These are phyloP conservation scores for Candida stauntonica DNA, from an alignment of 805 yeast species.

Conservation along the genomic window DNA sequence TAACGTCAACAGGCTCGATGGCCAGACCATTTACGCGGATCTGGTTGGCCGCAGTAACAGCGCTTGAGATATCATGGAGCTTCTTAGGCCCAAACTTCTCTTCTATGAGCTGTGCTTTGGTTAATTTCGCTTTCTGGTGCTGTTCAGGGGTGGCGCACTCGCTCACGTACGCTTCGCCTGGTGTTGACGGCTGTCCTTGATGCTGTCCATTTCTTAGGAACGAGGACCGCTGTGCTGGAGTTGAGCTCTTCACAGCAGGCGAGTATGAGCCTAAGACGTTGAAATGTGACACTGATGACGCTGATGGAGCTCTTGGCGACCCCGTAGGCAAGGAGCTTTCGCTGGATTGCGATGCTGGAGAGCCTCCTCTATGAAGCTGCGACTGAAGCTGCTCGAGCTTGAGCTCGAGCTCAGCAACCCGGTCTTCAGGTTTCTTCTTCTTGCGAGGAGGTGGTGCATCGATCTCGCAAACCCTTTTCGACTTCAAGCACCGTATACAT, in stretches of 20 bases:
- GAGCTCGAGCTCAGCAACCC: constrained; percentile 30
- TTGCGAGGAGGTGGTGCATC: constrained; percentile 59
- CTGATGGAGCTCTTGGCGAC: background rate
- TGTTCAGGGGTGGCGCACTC: constrained; percentile 7
- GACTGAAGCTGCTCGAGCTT: constrained; percentile 26
- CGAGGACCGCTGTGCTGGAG: constrained; percentile 7
- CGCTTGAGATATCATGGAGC: constrained; percentile 41
- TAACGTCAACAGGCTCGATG: constrained; percentile 38
- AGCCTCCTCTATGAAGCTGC: constrained; percentile 13
- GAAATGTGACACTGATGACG: background rate
- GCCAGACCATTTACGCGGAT: constrained; percentile 21
- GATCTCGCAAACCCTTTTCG: constrained; percentile 60
- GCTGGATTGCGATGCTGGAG: constrained; percentile 8
- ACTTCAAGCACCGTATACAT: constrained; percentile 69
- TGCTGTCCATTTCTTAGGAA: constrained; percentile 3
- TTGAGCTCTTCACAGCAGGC: background rate
- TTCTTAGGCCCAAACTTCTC: constrained; percentile 37
- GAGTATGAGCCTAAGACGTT: constrained; percentile 3
- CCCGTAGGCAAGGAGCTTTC: constrained; percentile 4
- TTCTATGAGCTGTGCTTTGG: constrained; percentile 34
- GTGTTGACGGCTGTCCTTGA: background rate
- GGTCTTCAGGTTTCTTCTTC: constrained; percentile 30
- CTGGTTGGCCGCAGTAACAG: constrained; percentile 43
- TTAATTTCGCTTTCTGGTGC: constrained; percentile 26
- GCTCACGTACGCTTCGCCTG: constrained; percentile 8